Conservation (phyloP, 169 alveolate species). For the Plasmodium inui region DNA sequence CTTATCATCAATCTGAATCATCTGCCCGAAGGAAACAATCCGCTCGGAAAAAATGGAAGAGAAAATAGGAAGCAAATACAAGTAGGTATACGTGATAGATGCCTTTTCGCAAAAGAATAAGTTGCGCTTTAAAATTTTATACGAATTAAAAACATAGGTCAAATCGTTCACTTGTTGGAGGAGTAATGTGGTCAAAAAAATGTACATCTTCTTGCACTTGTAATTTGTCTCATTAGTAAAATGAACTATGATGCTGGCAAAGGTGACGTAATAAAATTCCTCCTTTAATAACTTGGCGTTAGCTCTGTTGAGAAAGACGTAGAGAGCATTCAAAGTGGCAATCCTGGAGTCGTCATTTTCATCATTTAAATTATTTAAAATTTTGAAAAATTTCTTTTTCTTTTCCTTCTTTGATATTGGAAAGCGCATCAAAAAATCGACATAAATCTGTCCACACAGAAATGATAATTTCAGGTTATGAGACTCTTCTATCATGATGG, state of each 20-base stretch:
- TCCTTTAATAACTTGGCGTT: slow-evolving; percentile 58
- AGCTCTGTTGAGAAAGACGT: slow-evolving; percentile 50
- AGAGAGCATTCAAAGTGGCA: slow-evolving; percentile 39
- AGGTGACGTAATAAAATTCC: slow-evolving; percentile 35
- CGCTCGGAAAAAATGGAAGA: slow-evolving; percentile 52
- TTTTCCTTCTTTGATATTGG: slow-evolving; percentile 64
- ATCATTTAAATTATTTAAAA: slow-evolving; percentile 57
- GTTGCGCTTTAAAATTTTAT: slow-evolving; percentile 46
- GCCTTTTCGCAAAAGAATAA: slow-evolving; percentile 3
- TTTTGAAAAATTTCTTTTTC: slow-evolving; percentile 38
- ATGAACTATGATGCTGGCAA: slow-evolving; percentile 36
- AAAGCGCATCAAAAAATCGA: slow-evolving; percentile 63
- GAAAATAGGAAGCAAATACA: slow-evolving; percentile 51
- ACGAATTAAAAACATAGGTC: slow-evolving; percentile 52
- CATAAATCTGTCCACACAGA: slow-evolving; percentile 74
- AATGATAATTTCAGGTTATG: slow-evolving; percentile 69
- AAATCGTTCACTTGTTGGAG: slow-evolving; percentile 72
- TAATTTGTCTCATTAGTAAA: slow-evolving; percentile 66
- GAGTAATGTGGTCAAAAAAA: slow-evolving; percentile 33
- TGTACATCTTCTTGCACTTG: slow-evolving; percentile 71
- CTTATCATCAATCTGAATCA: neutral
- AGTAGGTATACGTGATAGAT: slow-evolving; percentile 22
- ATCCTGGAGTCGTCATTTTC: slow-evolving; percentile 67
- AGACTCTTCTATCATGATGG: slow-evolving; percentile 70
- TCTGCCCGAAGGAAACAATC: neutral